Base-by-base conservation (phyloP, 2,329 filamentous ascomycete species). In the Claviceps fusiformis region DNA sequence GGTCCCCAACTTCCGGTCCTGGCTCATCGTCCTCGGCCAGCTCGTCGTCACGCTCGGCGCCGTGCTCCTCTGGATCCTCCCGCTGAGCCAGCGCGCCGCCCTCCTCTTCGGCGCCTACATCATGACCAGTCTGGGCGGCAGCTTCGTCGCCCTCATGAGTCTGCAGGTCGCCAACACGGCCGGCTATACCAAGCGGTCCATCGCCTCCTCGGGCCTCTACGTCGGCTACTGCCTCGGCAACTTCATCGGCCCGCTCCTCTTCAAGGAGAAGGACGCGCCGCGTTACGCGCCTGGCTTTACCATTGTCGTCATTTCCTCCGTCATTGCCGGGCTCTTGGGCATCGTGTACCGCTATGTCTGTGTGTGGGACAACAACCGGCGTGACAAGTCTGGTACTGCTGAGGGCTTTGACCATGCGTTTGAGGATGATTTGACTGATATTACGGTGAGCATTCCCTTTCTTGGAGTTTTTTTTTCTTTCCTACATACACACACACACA, bases 211-310 rank as follows among this genome's bases (percentile, higher is more conserved):
- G n/a, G 50, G 15, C 37, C 46, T 53, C 19, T 72, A 3, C 24
- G 1, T 41, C 10, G 72, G 68, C 3, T 71, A 71, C 56, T 74
- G 71, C 43, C 60, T 67, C 1, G 73, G 73, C 6, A 75, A 75
- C 52, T 65, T 75, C 46, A 69, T 74, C 52, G 73, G 72, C 1
- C 73, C 73, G 2, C 70, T 57, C 8, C 33, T 54, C 29, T 59
- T 56, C 19, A 52, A 74, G 55, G 71, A 72, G 0, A 74, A 43
- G 73, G 60, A 58, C 72, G 31, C 66, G 1, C 74, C 74, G 0
- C 63, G 69, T 1, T 80, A 79, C 44, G 62, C 67, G 50, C 78
- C 76, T 0, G 77, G 76, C 4, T 77, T 74, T 55, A 10, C 43
- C n/a, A 45, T 31, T 9, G 45, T 54, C n/a, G 44, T 54, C n/a